Evolutionary conservation across 805 yeast species (phyloP).

Genomic region (Myxozyma kluyveri): DNA sequence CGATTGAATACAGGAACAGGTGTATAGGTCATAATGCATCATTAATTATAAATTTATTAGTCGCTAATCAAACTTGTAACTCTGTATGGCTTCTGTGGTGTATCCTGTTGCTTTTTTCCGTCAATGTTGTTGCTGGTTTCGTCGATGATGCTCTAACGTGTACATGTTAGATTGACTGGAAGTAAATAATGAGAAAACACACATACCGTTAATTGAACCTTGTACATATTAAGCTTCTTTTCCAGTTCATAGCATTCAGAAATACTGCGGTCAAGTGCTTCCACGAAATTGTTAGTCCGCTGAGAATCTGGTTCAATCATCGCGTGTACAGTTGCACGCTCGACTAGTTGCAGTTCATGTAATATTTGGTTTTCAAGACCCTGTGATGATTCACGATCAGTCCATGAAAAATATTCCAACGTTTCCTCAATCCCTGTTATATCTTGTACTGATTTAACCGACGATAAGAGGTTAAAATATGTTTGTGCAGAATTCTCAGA

Average conservation of each 20-base stretch:
- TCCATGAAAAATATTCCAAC: slow-evolving; percentile 77
- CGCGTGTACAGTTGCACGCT: slow-evolving; percentile 59
- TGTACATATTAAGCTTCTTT: slow-evolving; percentile 46
- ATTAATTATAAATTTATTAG: too few relatives aligned
- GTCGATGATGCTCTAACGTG: neutral
- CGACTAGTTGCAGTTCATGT: slow-evolving; percentile 57
- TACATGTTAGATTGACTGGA: too few relatives aligned
- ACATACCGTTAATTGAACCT: slow-evolving; percentile 18
- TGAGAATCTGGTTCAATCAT: slow-evolving; percentile 48
- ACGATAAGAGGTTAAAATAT: slow-evolving; percentile 13
- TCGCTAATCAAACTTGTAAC: too few relatives aligned
- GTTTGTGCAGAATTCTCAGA: slow-evolving; percentile 10
- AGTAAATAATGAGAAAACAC: too few relatives aligned
- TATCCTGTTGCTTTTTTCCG: too few relatives aligned
- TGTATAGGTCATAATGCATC: neutral
- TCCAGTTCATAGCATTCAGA: slow-evolving; percentile 56
- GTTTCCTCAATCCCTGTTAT: slow-evolving; percentile 54
- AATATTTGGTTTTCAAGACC: slow-evolving; percentile 56
- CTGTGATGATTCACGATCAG: slow-evolving; percentile 60
- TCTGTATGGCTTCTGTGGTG: neutral
- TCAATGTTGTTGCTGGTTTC: neutral
- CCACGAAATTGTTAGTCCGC: slow-evolving; percentile 45
- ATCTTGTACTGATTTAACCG: slow-evolving; percentile 20
- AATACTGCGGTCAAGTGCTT: slow-evolving; percentile 46
- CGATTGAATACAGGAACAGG: neutral